Conservation (phyloP, 1,139 yeast species). For the Pichia sp. region DNA sequence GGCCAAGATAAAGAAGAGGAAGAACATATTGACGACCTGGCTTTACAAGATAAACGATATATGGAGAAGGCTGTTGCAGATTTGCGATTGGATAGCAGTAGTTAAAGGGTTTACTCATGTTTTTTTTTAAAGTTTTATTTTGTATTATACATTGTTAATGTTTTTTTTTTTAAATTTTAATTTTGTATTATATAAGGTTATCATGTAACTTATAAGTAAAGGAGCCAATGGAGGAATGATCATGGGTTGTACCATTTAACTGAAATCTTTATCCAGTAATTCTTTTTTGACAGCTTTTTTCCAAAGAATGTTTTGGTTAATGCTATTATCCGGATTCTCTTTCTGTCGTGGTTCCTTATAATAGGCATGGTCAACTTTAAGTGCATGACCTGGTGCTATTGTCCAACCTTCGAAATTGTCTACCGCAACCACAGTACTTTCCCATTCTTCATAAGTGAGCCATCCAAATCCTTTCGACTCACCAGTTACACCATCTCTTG, state of each 20-base stretch:
- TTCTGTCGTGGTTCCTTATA: neutral
- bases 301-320: conserved; percentile 4
- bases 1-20: neutral
- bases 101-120: too few relatives aligned
- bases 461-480: conserved; percentile 74
- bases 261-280: conserved; percentile 9
- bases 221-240: too few relatives aligned
- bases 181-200: too few relatives aligned
- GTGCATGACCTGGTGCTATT: conserved; percentile 1
- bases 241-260: neutral
- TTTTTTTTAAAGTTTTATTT: too few relatives aligned
- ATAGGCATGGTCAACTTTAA: conserved; percentile 9
- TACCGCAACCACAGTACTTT: conserved; percentile 77
- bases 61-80: neutral
- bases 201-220: too few relatives aligned
- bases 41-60: neutral
- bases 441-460: conserved; percentile 74
- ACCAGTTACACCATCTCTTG: conserved; percentile 64
- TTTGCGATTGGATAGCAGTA: neutral
- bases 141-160: neutral
- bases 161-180: too few relatives aligned
- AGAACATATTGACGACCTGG: neutral
- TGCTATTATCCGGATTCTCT: neutral
- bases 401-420: conserved; percentile 72
- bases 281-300: conserved; percentile 5